Evolutionary conservation across 2,329 filamentous ascomycete genomes (phyloP).

Genomic region (Xylaria sp.): DNA sequence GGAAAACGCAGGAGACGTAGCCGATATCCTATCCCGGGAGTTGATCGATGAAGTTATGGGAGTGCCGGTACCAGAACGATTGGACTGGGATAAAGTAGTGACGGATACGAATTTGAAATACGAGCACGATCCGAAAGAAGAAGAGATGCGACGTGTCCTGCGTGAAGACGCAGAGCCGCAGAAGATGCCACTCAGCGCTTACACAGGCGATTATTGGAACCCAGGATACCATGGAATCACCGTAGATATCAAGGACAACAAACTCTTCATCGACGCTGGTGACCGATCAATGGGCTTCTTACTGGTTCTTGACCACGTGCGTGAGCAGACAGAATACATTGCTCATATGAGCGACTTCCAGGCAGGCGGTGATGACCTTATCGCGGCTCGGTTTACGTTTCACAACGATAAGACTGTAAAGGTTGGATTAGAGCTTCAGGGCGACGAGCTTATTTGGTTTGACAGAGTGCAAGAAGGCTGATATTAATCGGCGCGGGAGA

Average conservation of each 20-base stretch:
- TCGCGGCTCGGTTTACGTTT: constrained; percentile 37
- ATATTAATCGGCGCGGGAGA: too few species aligned
- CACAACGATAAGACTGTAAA: constrained; percentile 34
- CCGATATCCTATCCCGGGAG: constrained; percentile 15
- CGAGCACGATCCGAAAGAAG: neutral
- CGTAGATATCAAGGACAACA: constrained; percentile 36
- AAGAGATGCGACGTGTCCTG: constrained; percentile 19
- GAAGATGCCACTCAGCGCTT: constrained; percentile 37
- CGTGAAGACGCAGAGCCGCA: constrained; percentile 27
- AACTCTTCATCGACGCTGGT: constrained; percentile 41
- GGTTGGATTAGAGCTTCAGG: constrained; percentile 37
- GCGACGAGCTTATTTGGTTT: constrained; percentile 39
- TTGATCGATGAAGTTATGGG: constrained; percentile 39
- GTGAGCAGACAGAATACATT: constrained; percentile 36
- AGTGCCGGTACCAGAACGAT: constrained; percentile 28
- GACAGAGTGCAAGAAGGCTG: constrained; percentile 21
- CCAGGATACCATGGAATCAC: constrained; percentile 39
- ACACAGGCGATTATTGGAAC: constrained; percentile 41
- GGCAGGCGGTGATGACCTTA: neutral
- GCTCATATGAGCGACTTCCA: constrained; percentile 10
- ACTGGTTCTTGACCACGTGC: constrained; percentile 39
- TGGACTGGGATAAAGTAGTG: constrained; percentile 21
- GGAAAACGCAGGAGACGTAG: neutral
- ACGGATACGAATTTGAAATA: neutral
- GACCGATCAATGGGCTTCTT: constrained; percentile 38